Evolutionary conservation across 2,329 filamentous ascomycete species (phyloP).

Genomic region (Scorias spongiosa): DNA sequence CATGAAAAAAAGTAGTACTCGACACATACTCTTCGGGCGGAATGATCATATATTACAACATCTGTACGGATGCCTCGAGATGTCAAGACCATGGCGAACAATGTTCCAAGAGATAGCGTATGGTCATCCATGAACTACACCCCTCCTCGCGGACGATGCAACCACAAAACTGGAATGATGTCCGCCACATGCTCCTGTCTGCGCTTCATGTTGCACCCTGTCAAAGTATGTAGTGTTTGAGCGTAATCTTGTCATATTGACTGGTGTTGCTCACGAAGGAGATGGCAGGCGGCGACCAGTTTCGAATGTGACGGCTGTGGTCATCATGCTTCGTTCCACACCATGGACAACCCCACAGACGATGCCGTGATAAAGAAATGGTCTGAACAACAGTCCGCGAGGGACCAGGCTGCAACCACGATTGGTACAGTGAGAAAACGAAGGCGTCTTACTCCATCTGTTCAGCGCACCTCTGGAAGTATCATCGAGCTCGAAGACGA

Average conservation of each 20-base stretch:
- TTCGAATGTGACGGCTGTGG: constrained; percentile 42
- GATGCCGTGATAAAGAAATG: constrained; percentile 32
- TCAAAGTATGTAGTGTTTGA: constrained; percentile 27
- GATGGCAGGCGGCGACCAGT: constrained; percentile 27
- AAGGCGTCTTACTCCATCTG: not conserved
- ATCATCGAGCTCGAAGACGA: constrained; percentile 6
- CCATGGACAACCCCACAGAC: constrained; percentile 35
- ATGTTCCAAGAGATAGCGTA: constrained; percentile 25
- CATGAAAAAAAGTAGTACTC: no score
- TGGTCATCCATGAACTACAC: constrained; percentile 37
- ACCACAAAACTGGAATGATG: constrained; percentile 32
- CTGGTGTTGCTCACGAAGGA: not conserved
- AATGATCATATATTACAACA: no score
- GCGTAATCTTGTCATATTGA: not conserved
- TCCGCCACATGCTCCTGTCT: constrained; percentile 35
- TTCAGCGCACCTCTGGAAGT: not conserved
- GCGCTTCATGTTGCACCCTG: constrained; percentile 42
- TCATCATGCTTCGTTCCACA: constrained; percentile 41
- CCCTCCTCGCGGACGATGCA: constrained; percentile 36
- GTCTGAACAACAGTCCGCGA: constrained; percentile 23
- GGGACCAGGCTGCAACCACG: constrained; percentile 2
- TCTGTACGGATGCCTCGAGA: no score
- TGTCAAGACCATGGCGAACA: constrained; percentile 3
- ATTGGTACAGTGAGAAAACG: constrained; percentile 6
- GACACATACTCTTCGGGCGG: no score